Percentiles rank a stretch among this genome's conserved stretches.
Conservation (phyloP, 73 alveolate species). For the Paramecium sonneborni region DNA sequence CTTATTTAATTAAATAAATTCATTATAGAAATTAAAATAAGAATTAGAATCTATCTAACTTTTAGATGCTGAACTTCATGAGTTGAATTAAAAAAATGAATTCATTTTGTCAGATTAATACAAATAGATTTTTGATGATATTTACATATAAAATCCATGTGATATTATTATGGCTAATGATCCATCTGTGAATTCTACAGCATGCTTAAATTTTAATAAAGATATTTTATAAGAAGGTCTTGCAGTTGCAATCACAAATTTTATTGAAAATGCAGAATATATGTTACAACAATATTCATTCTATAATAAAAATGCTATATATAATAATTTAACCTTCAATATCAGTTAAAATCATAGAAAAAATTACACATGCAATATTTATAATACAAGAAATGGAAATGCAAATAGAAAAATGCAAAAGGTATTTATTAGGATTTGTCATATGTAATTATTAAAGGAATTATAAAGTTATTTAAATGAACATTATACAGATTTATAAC, state of each 20-base stretch:
- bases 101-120: background rate
- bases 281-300: background rate
- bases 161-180: background rate
- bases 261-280: conserved; percentile 29
- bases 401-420: background rate
- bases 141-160: background rate
- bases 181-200: background rate
- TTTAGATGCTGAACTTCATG: background rate
- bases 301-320: background rate
- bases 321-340: background rate
- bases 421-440: background rate
- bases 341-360: background rate
- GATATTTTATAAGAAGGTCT: conserved; percentile 1
- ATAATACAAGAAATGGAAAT: background rate
- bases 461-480: background rate
- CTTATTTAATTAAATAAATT: background rate
- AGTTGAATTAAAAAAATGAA: background rate
- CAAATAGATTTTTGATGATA: background rate
- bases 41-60: background rate
- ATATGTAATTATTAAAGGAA: background rate
- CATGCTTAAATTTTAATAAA: background rate
- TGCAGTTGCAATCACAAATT: conserved; percentile 47
- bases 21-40: background rate
- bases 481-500: background rate
- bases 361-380: background rate